A percentile compares a stretch with the other conserved stretches of the same genome.
phyloP scores from a whole-genome alignment of 1,284 basidiomycete genomes.

The Hemileia vastatrix region DNA sequence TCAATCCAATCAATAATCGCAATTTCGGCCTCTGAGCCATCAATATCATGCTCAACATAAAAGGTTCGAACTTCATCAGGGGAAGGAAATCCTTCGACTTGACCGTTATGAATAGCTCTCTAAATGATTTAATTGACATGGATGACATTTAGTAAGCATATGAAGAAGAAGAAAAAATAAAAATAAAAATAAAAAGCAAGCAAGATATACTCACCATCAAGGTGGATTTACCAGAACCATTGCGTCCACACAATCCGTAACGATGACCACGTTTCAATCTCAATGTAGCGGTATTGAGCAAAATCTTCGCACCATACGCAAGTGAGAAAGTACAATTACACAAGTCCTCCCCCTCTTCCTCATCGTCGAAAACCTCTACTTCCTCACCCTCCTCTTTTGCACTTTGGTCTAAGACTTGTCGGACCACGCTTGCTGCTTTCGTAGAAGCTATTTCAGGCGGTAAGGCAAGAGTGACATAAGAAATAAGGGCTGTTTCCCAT shows the following conservation, averaged over 20 bases:
- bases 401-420: constrained; percentile 79
- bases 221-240: constrained; percentile 97
- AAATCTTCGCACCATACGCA: constrained; percentile 96
- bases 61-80: constrained; percentile 92
- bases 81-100: constrained; percentile 96
- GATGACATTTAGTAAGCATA: constrained; percentile 14
- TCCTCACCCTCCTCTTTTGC: constrained; percentile 68
- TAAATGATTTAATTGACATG: too few relatives aligned
- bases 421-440: constrained; percentile 60
- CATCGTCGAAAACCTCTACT: constrained; percentile 64
- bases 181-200: constrained; percentile 55
- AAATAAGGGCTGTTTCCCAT: constrained; percentile 68
- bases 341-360: constrained; percentile 93
- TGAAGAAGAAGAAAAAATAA: constrained; percentile 12
- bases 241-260: constrained; percentile 95
- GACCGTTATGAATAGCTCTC: constrained; percentile 50
- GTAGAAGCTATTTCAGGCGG: constrained; percentile 49
- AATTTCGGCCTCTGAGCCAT: constrained; percentile 85
- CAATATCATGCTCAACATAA: constrained; percentile 98
- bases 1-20: constrained; percentile 82
- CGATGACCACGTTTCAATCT: constrained; percentile 97
- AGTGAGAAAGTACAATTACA: constrained; percentile 98
- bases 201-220: constrained; percentile 67
- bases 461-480: constrained; percentile 63
- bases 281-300: constrained; percentile 89